A percentile compares a stretch with the other conserved stretches of the same genome.
phyloP scores from a whole-genome alignment of 2,329 filamentous ascomycete species.

The Botrytis hyacinthi region DNA sequence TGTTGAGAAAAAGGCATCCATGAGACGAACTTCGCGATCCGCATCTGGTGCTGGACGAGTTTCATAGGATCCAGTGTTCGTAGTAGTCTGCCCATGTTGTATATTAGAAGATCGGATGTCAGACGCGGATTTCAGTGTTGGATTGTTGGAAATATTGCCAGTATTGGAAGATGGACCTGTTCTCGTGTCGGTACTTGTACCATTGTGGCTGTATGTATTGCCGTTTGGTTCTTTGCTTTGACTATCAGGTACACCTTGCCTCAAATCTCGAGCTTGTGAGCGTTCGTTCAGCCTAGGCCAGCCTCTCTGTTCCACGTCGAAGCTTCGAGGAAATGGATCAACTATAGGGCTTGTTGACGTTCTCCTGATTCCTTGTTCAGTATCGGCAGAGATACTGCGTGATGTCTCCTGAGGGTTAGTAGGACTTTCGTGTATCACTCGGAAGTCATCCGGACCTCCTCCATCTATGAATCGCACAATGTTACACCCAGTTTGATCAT shows the following conservation, averaged over 20 bases:
- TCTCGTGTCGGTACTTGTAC: slow-evolving; percentile 42
- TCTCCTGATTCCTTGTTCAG: neutral
- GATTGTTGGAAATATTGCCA: slow-evolving; percentile 46
- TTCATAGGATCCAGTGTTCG: slow-evolving; percentile 49
- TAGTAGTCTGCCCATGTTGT: slow-evolving; percentile 36
- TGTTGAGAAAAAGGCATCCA: slow-evolving; percentile 35
- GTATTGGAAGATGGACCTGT: slow-evolving; percentile 32
- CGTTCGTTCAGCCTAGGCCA: slow-evolving; percentile 27
- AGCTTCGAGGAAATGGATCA: slow-evolving; percentile 15
- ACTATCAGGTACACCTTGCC: neutral
- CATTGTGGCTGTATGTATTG: slow-evolving; percentile 30
- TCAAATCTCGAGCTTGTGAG: neutral
- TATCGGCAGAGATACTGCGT: neutral
- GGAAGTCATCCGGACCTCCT: neutral
- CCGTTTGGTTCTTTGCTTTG: slow-evolving; percentile 15
- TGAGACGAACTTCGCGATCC: slow-evolving; percentile 31
- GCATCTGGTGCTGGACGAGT: slow-evolving; percentile 47
- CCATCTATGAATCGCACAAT: slow-evolving; percentile 20
- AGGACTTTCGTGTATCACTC: neutral
- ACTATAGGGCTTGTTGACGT: slow-evolving; percentile 16
- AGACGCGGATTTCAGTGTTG: slow-evolving; percentile 57
- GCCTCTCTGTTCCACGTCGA: slow-evolving; percentile 22
- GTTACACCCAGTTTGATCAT: slow-evolving; percentile 24
- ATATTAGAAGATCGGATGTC: slow-evolving; percentile 39
- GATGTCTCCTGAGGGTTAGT: neutral